Evolutionary conservation across 1,139 yeast species (phyloP), one percentile per base, ranked within the genome.

Genomic region (Scheffersomyces insectosa): DNA sequence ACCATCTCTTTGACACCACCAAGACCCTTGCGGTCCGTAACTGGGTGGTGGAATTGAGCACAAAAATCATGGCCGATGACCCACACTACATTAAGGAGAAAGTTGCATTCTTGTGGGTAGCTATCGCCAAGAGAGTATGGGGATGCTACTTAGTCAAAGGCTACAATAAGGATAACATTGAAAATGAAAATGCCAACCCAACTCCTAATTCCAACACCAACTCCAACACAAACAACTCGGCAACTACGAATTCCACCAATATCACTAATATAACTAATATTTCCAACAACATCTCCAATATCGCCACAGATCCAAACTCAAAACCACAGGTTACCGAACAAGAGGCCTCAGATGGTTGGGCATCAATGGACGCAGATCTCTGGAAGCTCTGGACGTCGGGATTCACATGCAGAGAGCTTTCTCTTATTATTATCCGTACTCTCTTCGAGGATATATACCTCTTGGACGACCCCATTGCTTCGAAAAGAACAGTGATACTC

Each of bases 361-460:
- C 74, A 2, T 80, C 85, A 15, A 89, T 95, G 97, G 99, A 95
- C 58, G 67, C 75, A 11, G 84, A 85, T 51, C 72, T 93, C 37
- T 78, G 84, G 58, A 76, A 77, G 42, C 68, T 93, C 55, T 95
- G 98, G 98, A 75, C 79, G 43, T 68, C 70, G 44, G 80, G 79
- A 45, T 66, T 76, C 25, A 78, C 80, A 12, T 73, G 87, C 5
- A 76, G 96, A 48, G 96, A 90, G 57, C 69, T 95, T 40, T 76
- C 93, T 2, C 68, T 93, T 28, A 80, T 88, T 28, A 85, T 93
- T 8, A 79, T 88, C 51, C 75, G 97, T 55, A 89, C 96, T 1
- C 68, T 95, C 33, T 93, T 93, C 59, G 99, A 95, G 66, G 99
- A 95, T 60, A 80, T 91, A n/a, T 95, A 90, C 59, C 70, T 93